Conservation (phyloP, 2,329 filamentous ascomycete species). For the Phialocephala subalpina region DNA sequence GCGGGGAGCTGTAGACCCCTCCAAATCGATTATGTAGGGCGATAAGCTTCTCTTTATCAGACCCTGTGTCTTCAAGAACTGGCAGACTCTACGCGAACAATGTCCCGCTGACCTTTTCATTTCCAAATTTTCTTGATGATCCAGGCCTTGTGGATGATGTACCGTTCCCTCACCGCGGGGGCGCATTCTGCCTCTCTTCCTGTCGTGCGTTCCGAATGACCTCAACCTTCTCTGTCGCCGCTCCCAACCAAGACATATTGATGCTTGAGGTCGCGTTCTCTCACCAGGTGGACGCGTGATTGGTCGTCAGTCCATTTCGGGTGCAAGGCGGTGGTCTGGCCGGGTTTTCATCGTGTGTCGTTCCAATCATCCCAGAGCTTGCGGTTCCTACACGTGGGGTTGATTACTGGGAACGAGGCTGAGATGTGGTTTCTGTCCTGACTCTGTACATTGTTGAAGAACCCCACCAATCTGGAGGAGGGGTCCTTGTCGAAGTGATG, state of each 20-base stretch:
- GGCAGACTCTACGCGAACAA: not conserved
- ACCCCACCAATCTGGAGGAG: not conserved
- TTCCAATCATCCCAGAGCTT: not conserved
- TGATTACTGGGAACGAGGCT: slow-evolving; percentile 30
- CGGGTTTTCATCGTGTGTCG: not conserved
- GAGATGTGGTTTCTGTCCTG: slow-evolving; percentile 7
- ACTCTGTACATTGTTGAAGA: not conserved
- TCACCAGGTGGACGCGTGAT: slow-evolving; percentile 19
- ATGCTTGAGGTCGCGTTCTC: slow-evolving; percentile 20
- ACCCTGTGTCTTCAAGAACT: not conserved
- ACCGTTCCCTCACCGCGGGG: not conserved
- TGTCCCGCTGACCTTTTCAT: not conserved
- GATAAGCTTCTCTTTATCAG: slow-evolving; percentile 10
- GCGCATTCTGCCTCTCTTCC: not conserved
- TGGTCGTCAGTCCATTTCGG: not conserved
- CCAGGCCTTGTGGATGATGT: not conserved
- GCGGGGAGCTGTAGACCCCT: not conserved
- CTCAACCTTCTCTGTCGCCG: not conserved
- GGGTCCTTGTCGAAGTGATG: not conserved
- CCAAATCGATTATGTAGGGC: not conserved
- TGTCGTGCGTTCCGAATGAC: slow-evolving; percentile 2
- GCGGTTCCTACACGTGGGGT: slow-evolving; percentile 29
- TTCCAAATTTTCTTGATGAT: not conserved
- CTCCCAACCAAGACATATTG: slow-evolving; percentile 1
- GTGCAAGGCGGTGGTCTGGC: not conserved